Base-by-base conservation (phyloP, 495 filamentous ascomycete species). In the Aspergillus sclerotioniger region DNA sequence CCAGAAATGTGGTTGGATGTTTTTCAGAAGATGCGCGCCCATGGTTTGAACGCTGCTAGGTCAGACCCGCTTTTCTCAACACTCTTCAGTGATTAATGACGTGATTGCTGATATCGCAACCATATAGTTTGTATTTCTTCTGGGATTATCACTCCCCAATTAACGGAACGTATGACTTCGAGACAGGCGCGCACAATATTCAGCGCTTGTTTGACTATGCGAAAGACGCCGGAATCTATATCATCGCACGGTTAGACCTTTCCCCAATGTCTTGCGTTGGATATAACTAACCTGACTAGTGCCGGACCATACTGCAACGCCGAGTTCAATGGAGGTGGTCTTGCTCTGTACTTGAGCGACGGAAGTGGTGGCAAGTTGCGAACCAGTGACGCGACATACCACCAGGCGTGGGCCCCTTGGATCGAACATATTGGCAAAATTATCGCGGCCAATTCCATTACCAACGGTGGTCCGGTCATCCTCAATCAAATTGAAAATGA, bases 281-380 rank as follows among this genome's bases (percentile, higher is more conserved):
- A 32, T 7, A 2, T 1, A 5, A 28, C 13, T 16, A 0, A 32
- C 25, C 6, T 9, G n/a, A 10, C 6, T 15, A 50, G 47, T 16
- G 86, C 86, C 5, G 87, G 80, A 4, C 81, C 80, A n/a, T 86
- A 85, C 56, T 80, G 80, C 75, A 86, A 90, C 64, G 86, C 86
- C 10, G 84, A 88, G 63, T 77, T 70, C 13, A 69, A 72, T 28
- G 82, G 76, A 16, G 83, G 82, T n/a, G 83, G 83, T 0, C 81
- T 81, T 56, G 82, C 83, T 0, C 81, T 80, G 6, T 86, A 83
- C 81, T 80, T 84, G 63, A 70, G 86, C 16, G 47, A 71, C 82
- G 8, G 75, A 78, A 39, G 85, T 76, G 1, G 70, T 8, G 47
- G 47, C 47, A 16, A 65, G 13, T 75, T 87, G 33, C 72, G 88